These are phyloP conservation scores for Sordaria brevicollis DNA, from an alignment of 495 filamentous ascomycete species.

Conservation along the genomic window DNA sequence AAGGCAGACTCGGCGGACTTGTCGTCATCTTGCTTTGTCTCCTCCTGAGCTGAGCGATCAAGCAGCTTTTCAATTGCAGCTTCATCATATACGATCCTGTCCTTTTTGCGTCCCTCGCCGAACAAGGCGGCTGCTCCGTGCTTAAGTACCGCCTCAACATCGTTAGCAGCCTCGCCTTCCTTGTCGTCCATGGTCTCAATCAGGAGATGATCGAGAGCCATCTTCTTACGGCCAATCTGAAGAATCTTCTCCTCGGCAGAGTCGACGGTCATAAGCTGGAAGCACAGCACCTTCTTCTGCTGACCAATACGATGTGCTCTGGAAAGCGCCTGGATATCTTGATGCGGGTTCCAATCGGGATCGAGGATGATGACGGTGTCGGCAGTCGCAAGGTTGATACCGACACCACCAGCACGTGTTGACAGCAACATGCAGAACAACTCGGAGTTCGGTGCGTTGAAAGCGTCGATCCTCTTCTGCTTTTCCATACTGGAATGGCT, in stretches of 20 bases:
- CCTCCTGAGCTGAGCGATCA: slow-evolving; percentile 73
- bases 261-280: slow-evolving; percentile 82
- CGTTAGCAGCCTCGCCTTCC: slow-evolving; percentile 60
- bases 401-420: slow-evolving; percentile 88
- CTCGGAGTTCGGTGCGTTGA: slow-evolving; percentile 73
- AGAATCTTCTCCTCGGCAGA: slow-evolving; percentile 93
- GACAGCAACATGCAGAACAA: slow-evolving; percentile 87
- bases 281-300: slow-evolving; percentile 88
- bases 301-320: slow-evolving; percentile 94
- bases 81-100: slow-evolving; percentile 63
- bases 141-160: slow-evolving; percentile 80
- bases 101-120: slow-evolving; percentile 56
- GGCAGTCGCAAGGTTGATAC: slow-evolving; percentile 94
- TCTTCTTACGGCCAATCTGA: slow-evolving; percentile 91
- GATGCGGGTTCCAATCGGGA: slow-evolving; percentile 96
- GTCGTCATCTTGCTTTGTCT: slow-evolving; percentile 46
- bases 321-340: slow-evolving; percentile 91
- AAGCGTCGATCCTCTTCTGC: slow-evolving; percentile 86
- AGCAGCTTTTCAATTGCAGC: slow-evolving; percentile 77
- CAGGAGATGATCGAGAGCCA: slow-evolving; percentile 84
- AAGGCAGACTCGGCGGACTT: slow-evolving; percentile 67
- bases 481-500: slow-evolving; percentile 68
- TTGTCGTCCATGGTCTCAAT: slow-evolving; percentile 75
- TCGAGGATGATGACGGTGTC: slow-evolving; percentile 98
- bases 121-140: slow-evolving; percentile 85